Percentiles rank a stretch among this genome's conserved stretches.
phyloP scores from a whole-genome alignment of 768 basidiomycete genomes.

The Phaeotremella skinneri region DNA sequence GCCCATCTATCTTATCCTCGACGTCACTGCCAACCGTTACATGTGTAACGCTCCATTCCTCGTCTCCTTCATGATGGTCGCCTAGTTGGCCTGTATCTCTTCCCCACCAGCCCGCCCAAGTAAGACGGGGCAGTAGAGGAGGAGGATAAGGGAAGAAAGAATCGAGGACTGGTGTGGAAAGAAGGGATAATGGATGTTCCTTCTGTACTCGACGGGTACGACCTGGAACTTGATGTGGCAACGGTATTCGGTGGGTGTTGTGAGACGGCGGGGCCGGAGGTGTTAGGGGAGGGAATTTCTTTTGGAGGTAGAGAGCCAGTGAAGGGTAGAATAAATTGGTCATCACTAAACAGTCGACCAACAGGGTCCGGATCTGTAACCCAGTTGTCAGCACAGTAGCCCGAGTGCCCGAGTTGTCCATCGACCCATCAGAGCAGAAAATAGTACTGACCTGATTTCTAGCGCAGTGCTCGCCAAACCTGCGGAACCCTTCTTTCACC shows the following conservation, averaged over 20 bases:
- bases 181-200: conserved; percentile 46
- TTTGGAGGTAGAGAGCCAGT: conserved; percentile 43
- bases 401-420: neutral
- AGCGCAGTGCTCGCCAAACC: conserved; percentile 50
- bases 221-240: conserved; percentile 10
- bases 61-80: neutral
- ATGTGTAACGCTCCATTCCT: conserved; percentile 17
- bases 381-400: conserved; percentile 3
- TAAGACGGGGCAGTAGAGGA: conserved; percentile 38
- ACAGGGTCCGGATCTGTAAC: conserved; percentile 44
- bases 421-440: neutral
- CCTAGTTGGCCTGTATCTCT: conserved; percentile 20
- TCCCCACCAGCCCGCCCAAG: conserved; percentile 41
- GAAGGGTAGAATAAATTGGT: conserved; percentile 52
- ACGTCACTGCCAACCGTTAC: conserved; percentile 4
- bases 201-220: conserved; percentile 6
- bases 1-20: neutral
- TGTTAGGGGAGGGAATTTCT: conserved; percentile 31
- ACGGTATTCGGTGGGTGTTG: conserved; percentile 20
- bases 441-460: conserved; percentile 46
- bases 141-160: conserved; percentile 50
- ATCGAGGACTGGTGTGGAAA: conserved; percentile 45
- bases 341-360: conserved; percentile 52
- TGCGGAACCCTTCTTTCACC: conserved; percentile 42
- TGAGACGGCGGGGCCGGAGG: conserved; percentile 33